Base-by-base conservation (phyloP, 2,329 filamentous ascomycete genomes). In the Sordariomycetes sp. region DNA sequence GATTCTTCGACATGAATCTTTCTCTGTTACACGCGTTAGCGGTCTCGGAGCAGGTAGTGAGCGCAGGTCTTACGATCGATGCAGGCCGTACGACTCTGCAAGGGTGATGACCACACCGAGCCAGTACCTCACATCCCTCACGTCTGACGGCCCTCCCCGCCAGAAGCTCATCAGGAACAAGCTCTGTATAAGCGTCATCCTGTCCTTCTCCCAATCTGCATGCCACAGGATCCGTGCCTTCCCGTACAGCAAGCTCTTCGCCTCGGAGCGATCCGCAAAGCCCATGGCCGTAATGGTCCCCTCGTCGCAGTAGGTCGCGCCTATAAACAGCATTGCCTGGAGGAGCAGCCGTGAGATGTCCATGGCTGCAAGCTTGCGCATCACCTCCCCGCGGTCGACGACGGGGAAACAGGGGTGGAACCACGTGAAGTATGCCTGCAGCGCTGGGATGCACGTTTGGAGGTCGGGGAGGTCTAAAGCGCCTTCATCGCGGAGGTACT, bases 321-420 rank as follows among this genome's bases (percentile, higher is more conserved):
- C 70, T 30, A 74, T 65, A 36, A 73, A 70, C 2, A 74, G 58
- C 53, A 75, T 68, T 0, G 66, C 61, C 41, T 73, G 68, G 2
- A 73, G 44, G 3, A 74, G 47, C 4, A 73, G 51, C 2, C 61
- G 64, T 4, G 70, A 71, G 3, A 72, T 53, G 2, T 51, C 58
- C 8, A 58, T 56, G 8, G 55, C 51, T 7, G 48, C 49, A 25
- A 68, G 60, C 3, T 51, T 49, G 3, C 51, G 46, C 35, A 60
- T 55, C 8, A 71, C 51, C 1, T 62, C 58, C 1, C 52, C 50
- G 4, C 66, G 59, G 41, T 74, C 67, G 1, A 75, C 42, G 10
- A 75, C 59, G 0, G 71, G 68, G 31, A 73, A 75, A 35, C 66
- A 68, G 0, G 71, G 68, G 40, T 75, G 71, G 34, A 73, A 74